Conservation (phyloP, 441 rosid species). For the Aleurites moluccanus region DNA sequence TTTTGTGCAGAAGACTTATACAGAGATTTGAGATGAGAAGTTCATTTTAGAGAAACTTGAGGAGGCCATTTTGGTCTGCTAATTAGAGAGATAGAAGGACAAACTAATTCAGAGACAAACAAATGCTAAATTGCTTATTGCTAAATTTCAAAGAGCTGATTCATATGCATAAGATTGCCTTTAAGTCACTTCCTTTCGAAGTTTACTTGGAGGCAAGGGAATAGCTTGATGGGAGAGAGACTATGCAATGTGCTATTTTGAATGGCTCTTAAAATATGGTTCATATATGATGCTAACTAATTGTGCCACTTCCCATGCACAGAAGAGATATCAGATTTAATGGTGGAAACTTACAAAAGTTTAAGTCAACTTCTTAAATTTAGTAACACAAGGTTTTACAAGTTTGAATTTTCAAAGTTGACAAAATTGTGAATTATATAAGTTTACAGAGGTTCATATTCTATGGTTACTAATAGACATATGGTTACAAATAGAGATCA, state of each 20-base stretch:
- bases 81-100: neutral
- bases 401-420: neutral
- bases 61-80: neutral
- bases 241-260: neutral
- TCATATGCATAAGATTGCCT: neutral
- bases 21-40: neutral
- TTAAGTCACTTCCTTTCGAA: neutral
- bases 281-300: neutral
- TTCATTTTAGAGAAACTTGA: neutral
- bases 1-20: neutral
- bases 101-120: neutral
- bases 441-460: slow-evolving; percentile 5
- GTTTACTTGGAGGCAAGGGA: neutral
- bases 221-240: neutral
- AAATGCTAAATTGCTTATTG: neutral
- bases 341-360: neutral
- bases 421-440: neutral
- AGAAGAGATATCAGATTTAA: neutral
- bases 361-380: neutral
- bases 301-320: neutral
- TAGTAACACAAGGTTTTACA: neutral
- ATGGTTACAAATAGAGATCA: neutral
- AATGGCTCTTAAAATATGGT: neutral
- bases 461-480: neutral
- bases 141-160: neutral